Base-by-base conservation (phyloP, 768 basidiomycete genomes). In the Suillus weaverae region DNA sequence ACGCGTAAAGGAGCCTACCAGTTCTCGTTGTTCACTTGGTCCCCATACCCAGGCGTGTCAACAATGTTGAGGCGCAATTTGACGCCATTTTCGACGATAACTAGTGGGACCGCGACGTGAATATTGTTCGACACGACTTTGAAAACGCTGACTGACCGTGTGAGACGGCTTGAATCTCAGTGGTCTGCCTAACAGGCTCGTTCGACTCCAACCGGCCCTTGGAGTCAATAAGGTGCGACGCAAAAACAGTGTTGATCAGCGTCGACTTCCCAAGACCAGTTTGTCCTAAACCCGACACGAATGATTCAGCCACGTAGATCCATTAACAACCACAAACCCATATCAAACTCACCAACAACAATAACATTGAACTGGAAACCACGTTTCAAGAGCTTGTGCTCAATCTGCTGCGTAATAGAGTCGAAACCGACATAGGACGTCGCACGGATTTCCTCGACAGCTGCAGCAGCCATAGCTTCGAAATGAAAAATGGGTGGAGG, bases 361-460 rank as follows among this genome's bases (percentile, higher is more conserved):
- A 99, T 98, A 66, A 97, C 92, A 74, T 98, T 99, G 87, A 99
- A 99, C 84, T 98, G 94, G 85, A 99, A 99, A 66, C 97, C 97
- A 68, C 97, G 89, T 82, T 98, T 98, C 81, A 99, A 86, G 69
- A 98, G 90, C 86, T 98, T 98, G 86, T 96, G 92, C 84, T 99
- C 97, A 71, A 98, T 98, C 80, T 98, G 97, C 73, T 89, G 87
- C 65, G 95, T 97, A 78, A 99, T 97, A 69, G 91, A 89, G 85
- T 99, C 96, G 82, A 99, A 99, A 74, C 96, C 96, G 78, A 99
- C 96, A 77, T 98, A 97, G 55, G 92, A 89, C 67, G 91, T 85
- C 38, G 95, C 95, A 71, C 91, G 89, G 71, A 97, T 95, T 81
- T 97, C 95, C 60, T 88, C 85, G 55, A 78, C 78, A 67, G 79